Evolutionary conservation across 371 early-diverging fungal genomes (phyloP), one percentile per base, ranked within the genome.

Genomic region (Apophysomyces ossiformis): DNA sequence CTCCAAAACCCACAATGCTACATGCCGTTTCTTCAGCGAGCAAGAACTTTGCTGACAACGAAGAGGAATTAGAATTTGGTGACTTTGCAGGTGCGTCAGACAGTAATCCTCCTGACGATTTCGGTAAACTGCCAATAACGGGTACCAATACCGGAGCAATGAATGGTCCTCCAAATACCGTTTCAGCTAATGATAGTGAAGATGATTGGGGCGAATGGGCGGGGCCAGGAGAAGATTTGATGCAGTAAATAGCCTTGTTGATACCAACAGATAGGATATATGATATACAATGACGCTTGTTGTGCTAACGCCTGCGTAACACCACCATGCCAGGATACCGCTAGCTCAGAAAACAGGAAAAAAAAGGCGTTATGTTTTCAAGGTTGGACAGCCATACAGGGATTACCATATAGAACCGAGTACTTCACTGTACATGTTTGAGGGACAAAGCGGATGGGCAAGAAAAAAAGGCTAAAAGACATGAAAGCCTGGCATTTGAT

Each of bases 191-290:
- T 45, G 54, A 50, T 26, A 21, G 21, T 21, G 54, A 26, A 50
- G 54, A 50, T 21, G 54, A 32, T 9, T 50, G 54, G 54, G 54
- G 54, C 9, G 54, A 50, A 50, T 50, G 54, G 54, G 21, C 54
- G 21, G 54, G 21, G 9, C 9, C 54, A 21, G 21, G 21, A 18
- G 21, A 5, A 21, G 35, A 50, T 50, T 8, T 21, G 21, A 18
- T 21, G 8, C 54, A 50, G n/a, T 50, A 6, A 50, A 16, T 18
- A 1, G 1, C 32, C 32, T 26, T 26, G 0, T 26, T 26, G 32
- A 26, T 26, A 26, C 32, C 32, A 26, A 26, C 32, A 26, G 32
- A 2, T 26, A 26, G 32, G 32, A 26, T 26, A 26, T 26, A 26
- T 2, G 32, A 26, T 26, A 2, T 26, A 26, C 32, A 26, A 26